Evolutionary conservation across 2,329 filamentous ascomycete genomes (phyloP), one percentile per base, ranked within the genome.

Genomic region (Onygenales sp.): DNA sequence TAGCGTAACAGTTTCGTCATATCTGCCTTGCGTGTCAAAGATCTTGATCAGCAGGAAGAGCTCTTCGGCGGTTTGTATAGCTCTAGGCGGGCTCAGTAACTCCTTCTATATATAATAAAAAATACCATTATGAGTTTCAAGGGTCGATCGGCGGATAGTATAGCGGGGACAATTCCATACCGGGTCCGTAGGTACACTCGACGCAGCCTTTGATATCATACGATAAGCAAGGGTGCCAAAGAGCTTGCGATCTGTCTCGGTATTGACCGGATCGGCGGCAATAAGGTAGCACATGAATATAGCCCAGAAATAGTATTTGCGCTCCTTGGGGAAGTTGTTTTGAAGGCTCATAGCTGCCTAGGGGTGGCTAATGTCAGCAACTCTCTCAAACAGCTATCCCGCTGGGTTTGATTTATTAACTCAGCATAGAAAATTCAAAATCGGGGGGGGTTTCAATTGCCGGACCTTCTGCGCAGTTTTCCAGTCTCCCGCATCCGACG

Each of bases 161-260:
- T 43, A 41, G 43, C 14, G 51, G 32, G 27, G 33, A 54, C 47
- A 55, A 43, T 7, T 50, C 57, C 70, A 59, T 70, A 76, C 73
- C 58, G 70, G 67, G 57, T 72, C 67, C 32, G 61, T 58, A n/a
- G 72, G 71, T 43, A 74, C 71, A 36, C 66, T 70, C 6, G 69
- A 67, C 10, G 71, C 73, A 43, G 75, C 72, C 56, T 76, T 77
- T 7, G 70, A 71, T 13, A 74, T 66, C 71, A 76, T 75, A 39
- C 74, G 72, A 58, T 75, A 77, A 33, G 74, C 75, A 51, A 78
- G 62, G n/a, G 71, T 74, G n/a, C 73, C 73, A 58, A 75, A 76
- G 7, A 77, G 63, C 53, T 71, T 72, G 49, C 69, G 65, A 21
- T 76, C 73, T 33, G 64, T 62, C 10, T 74, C 72, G 5, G 69